Evolutionary conservation across 1,284 basidiomycete genomes (phyloP).

Genomic region (Cutaneotrichosporon sp.): DNA sequence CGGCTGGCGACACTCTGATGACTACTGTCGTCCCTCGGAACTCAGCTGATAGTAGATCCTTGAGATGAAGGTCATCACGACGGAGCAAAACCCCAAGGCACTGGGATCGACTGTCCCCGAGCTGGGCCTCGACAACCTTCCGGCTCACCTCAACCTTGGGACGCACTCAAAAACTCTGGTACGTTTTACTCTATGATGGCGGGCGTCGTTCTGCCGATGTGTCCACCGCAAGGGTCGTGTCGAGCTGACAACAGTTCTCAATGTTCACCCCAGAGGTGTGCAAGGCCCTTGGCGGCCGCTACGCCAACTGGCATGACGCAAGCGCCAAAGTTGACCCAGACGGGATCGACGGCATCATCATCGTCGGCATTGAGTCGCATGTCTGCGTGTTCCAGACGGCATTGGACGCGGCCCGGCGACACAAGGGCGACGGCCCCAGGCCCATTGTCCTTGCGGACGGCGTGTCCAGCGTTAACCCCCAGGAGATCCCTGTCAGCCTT

Average conservation of each 20-base stretch:
- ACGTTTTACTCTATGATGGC: background rate
- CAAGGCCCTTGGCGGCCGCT: conserved; percentile 49
- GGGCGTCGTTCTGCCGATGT: no score
- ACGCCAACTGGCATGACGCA: conserved; percentile 3
- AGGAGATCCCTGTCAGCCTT: conserved; percentile 51
- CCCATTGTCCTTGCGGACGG: conserved; percentile 72
- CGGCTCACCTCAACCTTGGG: conserved; percentile 51
- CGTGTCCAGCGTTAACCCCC: conserved; percentile 68
- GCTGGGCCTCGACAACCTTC: conserved; percentile 50
- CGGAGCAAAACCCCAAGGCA: conserved; percentile 76
- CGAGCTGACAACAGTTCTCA: conserved; percentile 58
- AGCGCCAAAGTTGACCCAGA: background rate
- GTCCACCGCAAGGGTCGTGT: no score
- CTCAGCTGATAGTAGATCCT: conserved; percentile 14
- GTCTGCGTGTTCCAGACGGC: conserved; percentile 83
- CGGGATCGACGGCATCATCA: conserved; percentile 58
- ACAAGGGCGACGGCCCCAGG: conserved; percentile 35
- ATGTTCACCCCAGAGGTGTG: conserved; percentile 70
- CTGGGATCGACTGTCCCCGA: conserved; percentile 67
- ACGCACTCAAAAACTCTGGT: conserved; percentile 60
- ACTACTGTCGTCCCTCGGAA: no score
- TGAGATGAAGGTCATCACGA: conserved; percentile 40
- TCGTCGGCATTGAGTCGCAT: conserved; percentile 87
- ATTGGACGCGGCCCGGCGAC: conserved; percentile 51
- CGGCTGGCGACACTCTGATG: no score